phyloP scores from a whole-genome alignment of 352 stramenopile genomes.

The Pythium dissimile region DNA sequence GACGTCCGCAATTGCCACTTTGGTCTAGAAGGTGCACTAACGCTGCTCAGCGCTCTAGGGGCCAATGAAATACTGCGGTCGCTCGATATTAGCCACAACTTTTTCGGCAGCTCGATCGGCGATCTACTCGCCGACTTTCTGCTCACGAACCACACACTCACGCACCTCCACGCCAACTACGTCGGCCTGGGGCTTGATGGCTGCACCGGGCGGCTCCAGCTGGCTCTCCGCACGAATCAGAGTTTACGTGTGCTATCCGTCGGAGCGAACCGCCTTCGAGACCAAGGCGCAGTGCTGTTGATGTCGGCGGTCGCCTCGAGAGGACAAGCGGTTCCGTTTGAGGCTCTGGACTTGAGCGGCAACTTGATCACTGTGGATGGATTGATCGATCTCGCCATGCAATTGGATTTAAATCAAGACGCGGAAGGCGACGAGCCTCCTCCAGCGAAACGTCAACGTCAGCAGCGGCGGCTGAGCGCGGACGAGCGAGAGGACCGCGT shows the following conservation, averaged over 20 bases:
- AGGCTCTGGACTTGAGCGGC: conserved; percentile 60
- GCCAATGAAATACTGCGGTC: conserved; percentile 48
- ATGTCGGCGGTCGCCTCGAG: conserved; percentile 50
- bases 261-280: conserved; percentile 64
- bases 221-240: conserved; percentile 45
- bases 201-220: conserved; percentile 41
- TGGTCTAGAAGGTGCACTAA: conserved; percentile 55
- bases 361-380: conserved; percentile 65
- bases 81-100: conserved; percentile 74
- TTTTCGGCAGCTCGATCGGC: conserved; percentile 58
- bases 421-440: conserved; percentile 2
- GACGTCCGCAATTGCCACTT: conserved; percentile 70
- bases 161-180: conserved; percentile 53
- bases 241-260: conserved; percentile 53
- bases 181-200: conserved; percentile 53
- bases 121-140: conserved; percentile 71
- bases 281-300: conserved; percentile 45
- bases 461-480: no score
- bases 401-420: conserved; percentile 19
- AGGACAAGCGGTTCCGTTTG: conserved; percentile 33
- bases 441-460: conserved; percentile 33
- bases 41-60: conserved; percentile 49
- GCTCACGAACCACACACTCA: conserved; percentile 44
- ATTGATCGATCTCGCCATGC: conserved; percentile 35
- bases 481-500: no score